Percentiles rank a stretch among this genome's conserved stretches.
Evolutionary conservation across 2,329 filamentous ascomycete genomes (phyloP).

Genomic region (Penicillium sp.): DNA sequence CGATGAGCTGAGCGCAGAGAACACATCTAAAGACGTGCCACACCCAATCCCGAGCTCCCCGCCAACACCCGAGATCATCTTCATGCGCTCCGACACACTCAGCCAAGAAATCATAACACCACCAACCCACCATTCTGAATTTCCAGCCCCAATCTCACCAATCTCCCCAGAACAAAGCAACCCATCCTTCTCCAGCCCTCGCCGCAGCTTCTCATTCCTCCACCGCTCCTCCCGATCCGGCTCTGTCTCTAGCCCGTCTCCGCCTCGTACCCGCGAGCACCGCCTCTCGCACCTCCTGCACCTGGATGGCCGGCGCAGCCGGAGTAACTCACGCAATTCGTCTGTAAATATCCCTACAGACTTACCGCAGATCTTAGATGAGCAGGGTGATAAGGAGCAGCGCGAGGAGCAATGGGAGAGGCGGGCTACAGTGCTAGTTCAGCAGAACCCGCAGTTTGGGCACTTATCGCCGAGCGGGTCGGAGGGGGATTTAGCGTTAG

Average conservation of each 20-base stretch:
- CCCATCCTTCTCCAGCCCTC: conserved; percentile 26
- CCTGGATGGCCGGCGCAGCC: conserved; percentile 33
- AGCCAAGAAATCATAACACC: conserved; percentile 74
- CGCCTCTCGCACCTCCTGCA: conserved; percentile 35
- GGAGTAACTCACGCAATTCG: conserved; percentile 27
- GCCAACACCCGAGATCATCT: conserved; percentile 66
- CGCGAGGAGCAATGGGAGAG: conserved; percentile 83
- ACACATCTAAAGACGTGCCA: conserved; percentile 37
- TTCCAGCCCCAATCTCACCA: conserved; percentile 9
- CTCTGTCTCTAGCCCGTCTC: conserved; percentile 26
- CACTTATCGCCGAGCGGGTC: conserved; percentile 15
- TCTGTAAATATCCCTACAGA: conserved; percentile 71
- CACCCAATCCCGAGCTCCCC: conserved; percentile 37
- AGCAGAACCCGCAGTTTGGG: conserved; percentile 47
- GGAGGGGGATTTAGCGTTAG: conserved; percentile 10
- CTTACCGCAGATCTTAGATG: conserved; percentile 66
- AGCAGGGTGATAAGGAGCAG: conserved; percentile 48
- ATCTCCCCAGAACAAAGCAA: conserved; percentile 7
- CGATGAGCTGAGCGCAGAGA: conserved; percentile 46
- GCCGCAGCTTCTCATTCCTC: conserved; percentile 35
- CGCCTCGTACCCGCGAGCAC: conserved; percentile 25
- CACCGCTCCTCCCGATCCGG: conserved; percentile 27
- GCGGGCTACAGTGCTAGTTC: conserved; percentile 81
- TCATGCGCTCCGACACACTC: conserved; percentile 78
- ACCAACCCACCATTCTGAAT: conserved; percentile 52